Conservation (phyloP, 1,284 basidiomycete genomes). For the Sporisorium iseilematis-ciliati region DNA sequence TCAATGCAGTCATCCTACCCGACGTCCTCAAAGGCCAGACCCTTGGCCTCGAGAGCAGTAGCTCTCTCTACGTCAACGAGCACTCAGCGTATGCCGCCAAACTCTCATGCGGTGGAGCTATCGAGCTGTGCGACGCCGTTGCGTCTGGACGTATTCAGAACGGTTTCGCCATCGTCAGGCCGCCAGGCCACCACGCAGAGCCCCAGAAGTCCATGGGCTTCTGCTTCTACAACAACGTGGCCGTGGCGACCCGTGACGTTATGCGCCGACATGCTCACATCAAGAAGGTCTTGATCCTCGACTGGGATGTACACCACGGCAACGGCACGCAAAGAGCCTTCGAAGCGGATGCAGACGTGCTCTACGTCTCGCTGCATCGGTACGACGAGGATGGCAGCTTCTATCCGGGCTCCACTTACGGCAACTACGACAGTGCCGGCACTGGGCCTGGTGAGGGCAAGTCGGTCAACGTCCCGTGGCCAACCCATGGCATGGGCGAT, state of each 20-base stretch:
- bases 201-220: constrained; percentile 98
- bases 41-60: constrained; percentile 80
- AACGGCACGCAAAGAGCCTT: constrained; percentile 98
- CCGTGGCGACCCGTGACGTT: constrained; percentile 79
- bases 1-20: constrained; percentile 11
- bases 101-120: constrained; percentile 92
- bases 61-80: constrained; percentile 88
- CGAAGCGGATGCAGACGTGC: constrained; percentile 86
- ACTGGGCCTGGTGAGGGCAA: constrained; percentile 80
- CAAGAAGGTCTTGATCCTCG: constrained; percentile 85
- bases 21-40: constrained; percentile 72
- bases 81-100: constrained; percentile 86
- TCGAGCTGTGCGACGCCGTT: constrained; percentile 89
- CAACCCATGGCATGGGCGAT: constrained; percentile 86
- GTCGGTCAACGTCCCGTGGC: constrained; percentile 97
- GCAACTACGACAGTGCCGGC: constrained; percentile 85
- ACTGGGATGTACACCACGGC: constrained; percentile 99
- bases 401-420: constrained; percentile 92
- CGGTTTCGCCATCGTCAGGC: constrained; percentile 93
- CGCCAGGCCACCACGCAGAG: constrained; percentile 98
- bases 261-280: constrained; percentile 75
- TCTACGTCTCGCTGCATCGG: constrained; percentile 97
- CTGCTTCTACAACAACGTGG: constrained; percentile 99
- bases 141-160: constrained; percentile 85
- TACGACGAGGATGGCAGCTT: constrained; percentile 81